phyloP scores from a whole-genome alignment of 495 filamentous ascomycete species.

The Aspergillus coremiiformis region DNA sequence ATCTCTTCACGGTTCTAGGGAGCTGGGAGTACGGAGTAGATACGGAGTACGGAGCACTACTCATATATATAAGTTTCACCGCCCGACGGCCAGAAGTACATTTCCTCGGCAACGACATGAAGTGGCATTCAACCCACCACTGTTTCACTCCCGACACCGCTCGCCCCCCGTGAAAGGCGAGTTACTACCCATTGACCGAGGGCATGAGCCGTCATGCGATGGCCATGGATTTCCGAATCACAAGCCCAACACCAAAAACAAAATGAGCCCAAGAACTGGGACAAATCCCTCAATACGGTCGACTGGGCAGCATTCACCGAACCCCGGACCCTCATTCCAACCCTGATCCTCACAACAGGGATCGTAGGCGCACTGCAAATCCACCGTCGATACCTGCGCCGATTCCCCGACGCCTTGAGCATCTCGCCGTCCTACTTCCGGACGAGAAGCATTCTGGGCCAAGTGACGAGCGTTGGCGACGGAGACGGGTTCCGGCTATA shows the following conservation, averaged over 20 bases:
- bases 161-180: not conserved
- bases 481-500: constrained; percentile 91
- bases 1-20: too few relatives aligned
- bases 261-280: not conserved
- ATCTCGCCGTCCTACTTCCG: constrained; percentile 64
- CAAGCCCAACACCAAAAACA: constrained; percentile 18
- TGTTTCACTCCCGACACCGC: constrained; percentile 2
- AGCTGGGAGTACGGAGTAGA: too few relatives aligned
- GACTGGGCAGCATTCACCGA: constrained; percentile 65
- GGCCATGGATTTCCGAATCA: constrained; percentile 42
- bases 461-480: constrained; percentile 90
- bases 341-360: constrained; percentile 59
- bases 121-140: constrained; percentile 2
- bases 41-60: too few relatives aligned
- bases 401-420: constrained; percentile 64
- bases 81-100: not conserved
- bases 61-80: too few relatives aligned
- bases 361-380: constrained; percentile 53
- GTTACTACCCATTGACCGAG: constrained; percentile 7
- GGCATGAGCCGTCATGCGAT: constrained; percentile 44
- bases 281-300: constrained; percentile 11
- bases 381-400: constrained; percentile 59
- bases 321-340: constrained; percentile 57
- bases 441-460: constrained; percentile 66
- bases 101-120: constrained; percentile 15